A percentile compares a stretch with the other conserved stretches of the same genome.
Conservation (phyloP, 352 stramenopile species). For the Phytophthora kernoviae region DNA sequence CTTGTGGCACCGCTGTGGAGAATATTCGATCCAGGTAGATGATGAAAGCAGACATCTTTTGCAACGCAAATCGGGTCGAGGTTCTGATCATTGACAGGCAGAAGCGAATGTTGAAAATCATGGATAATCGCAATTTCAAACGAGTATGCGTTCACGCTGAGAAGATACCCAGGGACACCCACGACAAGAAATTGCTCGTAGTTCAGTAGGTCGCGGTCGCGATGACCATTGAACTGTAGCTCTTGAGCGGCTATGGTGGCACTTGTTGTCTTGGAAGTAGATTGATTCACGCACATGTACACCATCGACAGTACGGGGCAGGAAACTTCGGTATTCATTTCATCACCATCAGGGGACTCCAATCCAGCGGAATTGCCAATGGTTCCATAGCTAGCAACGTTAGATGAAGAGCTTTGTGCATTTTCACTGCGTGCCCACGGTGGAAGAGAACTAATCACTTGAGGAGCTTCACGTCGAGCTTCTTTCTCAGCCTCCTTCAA, state of each 20-base stretch:
- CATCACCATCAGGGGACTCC: slow-evolving; percentile 7
- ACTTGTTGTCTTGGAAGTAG: background rate
- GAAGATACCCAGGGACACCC: slow-evolving; percentile 48
- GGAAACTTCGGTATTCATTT: slow-evolving; percentile 38
- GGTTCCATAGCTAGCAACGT: slow-evolving; percentile 2
- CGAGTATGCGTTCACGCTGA: slow-evolving; percentile 72
- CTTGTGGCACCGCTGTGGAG: slow-evolving; percentile 56
- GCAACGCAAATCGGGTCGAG: slow-evolving; percentile 48
- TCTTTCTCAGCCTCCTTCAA: slow-evolving; percentile 51
- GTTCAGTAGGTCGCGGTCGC: slow-evolving; percentile 53
- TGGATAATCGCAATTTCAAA: slow-evolving; percentile 62
- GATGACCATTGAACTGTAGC: slow-evolving; percentile 51
- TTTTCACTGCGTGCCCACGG: slow-evolving; percentile 64
- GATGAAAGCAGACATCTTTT: slow-evolving; percentile 62
- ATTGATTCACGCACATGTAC: slow-evolving; percentile 47
- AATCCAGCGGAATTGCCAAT: background rate
- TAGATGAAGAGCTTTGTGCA: slow-evolving; percentile 24
- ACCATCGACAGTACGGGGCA: slow-evolving; percentile 51
- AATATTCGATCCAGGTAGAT: slow-evolving; percentile 12
- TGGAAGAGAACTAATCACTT: slow-evolving; percentile 72
- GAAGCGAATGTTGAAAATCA: slow-evolving; percentile 47
- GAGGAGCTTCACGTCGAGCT: slow-evolving; percentile 47
- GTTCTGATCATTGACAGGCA: background rate
- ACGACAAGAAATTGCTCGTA: slow-evolving; percentile 63
- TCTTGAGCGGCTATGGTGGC: background rate